A percentile compares a stretch with the other conserved stretches of the same genome.
Conservation (phyloP, 305 asterid species). For the Fraxinus platypoda region DNA sequence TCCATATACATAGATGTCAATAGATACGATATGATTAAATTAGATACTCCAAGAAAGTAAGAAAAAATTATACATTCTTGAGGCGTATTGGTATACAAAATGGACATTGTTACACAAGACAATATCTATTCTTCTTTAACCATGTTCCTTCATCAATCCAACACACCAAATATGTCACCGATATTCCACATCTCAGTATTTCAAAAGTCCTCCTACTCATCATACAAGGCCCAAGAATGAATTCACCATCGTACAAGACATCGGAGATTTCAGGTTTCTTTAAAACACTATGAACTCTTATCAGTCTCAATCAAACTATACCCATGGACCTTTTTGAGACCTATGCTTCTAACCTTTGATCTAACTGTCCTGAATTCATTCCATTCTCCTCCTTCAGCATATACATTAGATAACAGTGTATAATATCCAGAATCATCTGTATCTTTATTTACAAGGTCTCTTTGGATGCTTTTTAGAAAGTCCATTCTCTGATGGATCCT, state of each 20-base stretch:
- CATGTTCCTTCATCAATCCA: background rate
- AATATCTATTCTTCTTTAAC: background rate
- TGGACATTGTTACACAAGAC: background rate
- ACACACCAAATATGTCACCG: background rate
- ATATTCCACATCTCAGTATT: background rate
- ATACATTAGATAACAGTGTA: conserved; percentile 57
- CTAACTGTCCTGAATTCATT: conserved; percentile 45
- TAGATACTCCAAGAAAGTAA: background rate
- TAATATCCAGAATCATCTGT: conserved; percentile 66
- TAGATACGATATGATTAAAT: background rate
- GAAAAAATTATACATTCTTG: background rate
- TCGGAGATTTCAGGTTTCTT: background rate
- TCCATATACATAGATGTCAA: background rate
- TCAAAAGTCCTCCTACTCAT: background rate
- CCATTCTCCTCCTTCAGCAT: conserved; percentile 82
- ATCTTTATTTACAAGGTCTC: conserved; percentile 38
- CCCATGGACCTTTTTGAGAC: conserved; percentile 37
- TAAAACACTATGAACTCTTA: conserved; percentile 3
- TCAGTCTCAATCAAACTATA: conserved; percentile 64
- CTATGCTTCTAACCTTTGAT: conserved; percentile 50
- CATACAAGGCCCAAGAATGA: background rate
- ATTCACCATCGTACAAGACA: background rate
- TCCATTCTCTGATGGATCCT: conserved; percentile 76
- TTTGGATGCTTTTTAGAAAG: conserved; percentile 44
- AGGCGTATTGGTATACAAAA: background rate